These are phyloP conservation scores for Russula emetica DNA, from an alignment of 768 basidiomycete genomes.

Conservation along the genomic window DNA sequence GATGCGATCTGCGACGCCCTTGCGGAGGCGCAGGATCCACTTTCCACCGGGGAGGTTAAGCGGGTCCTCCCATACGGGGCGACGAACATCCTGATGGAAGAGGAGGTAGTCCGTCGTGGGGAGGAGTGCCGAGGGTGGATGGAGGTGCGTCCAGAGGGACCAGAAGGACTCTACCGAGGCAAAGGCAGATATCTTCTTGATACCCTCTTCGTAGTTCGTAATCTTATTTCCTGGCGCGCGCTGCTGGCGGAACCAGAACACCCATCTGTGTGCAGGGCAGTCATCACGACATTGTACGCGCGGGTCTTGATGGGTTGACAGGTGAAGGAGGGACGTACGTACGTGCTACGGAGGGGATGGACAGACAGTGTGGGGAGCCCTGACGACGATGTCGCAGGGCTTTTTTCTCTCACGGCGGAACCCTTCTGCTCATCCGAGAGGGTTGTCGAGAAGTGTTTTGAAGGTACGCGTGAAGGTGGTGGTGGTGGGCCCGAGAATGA, in stretches of 20 bases:
- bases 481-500: slow-evolving; percentile 4
- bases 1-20: slow-evolving; percentile 83
- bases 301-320: neutral
- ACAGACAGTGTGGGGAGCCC: slow-evolving; percentile 40
- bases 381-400: slow-evolving; percentile 36
- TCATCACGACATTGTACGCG: neutral
- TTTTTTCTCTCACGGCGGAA: slow-evolving; percentile 41
- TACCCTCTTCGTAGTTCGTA: slow-evolving; percentile 89
- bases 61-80: slow-evolving; percentile 96
- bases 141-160: slow-evolving; percentile 89
- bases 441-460: slow-evolving; percentile 72
- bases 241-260: slow-evolving; percentile 91
- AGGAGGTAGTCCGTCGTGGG: slow-evolving; percentile 94
- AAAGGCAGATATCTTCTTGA: slow-evolving; percentile 87
- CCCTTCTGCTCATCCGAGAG: slow-evolving; percentile 45
- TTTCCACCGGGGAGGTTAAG: slow-evolving; percentile 84
- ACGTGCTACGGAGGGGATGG: slow-evolving; percentile 83
- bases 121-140: slow-evolving; percentile 74
- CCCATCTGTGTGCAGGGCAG: slow-evolving; percentile 54
- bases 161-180: slow-evolving; percentile 96
- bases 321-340: slow-evolving; percentile 55
- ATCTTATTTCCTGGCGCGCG: slow-evolving; percentile 87
- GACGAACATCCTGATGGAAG: slow-evolving; percentile 78
- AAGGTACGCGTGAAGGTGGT: slow-evolving; percentile 49
- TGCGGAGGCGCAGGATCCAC: slow-evolving; percentile 91